Percentiles rank a stretch among this genome's conserved stretches.
Evolutionary conservation across 345 rosid genomes (phyloP).

Genomic region (Gossypium turneri): DNA sequence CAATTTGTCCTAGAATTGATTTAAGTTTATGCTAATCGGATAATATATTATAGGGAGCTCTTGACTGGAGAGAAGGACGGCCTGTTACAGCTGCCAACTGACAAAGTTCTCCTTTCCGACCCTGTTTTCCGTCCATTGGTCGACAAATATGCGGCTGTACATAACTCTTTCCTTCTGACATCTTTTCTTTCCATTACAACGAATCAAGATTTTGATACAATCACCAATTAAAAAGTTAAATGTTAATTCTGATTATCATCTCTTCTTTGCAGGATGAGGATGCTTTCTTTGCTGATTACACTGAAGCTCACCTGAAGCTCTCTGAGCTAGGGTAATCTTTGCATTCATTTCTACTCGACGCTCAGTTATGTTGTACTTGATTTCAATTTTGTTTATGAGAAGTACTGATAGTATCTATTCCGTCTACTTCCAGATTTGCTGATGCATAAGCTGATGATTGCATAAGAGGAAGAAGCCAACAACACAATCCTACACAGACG

Average conservation of each 20-base stretch:
- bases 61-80: conserved; percentile 82
- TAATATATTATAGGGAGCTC: conserved; percentile 51
- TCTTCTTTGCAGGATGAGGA: conserved; percentile 69
- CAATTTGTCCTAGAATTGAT: neutral
- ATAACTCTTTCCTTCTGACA: conserved; percentile 1
- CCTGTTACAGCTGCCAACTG: conserved; percentile 69
- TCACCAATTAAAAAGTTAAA: neutral
- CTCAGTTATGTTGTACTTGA: no score
- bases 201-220: no score
- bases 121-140: conserved; percentile 82
- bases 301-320: conserved; percentile 83
- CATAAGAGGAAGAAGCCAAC: no score
- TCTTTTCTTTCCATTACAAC: neutral
- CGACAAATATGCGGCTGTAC: conserved; percentile 82
- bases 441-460: no score
- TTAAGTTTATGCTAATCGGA: no score
- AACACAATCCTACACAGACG: no score
- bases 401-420: no score
- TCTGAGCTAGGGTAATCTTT: conserved; percentile 85
- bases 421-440: no score
- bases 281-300: conserved; percentile 76
- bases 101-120: conserved; percentile 76
- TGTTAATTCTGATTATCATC: neutral
- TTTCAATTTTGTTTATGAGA: no score
- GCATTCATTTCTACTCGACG: no score